Percentiles rank a stretch among this genome's conserved stretches.
Conservation (phyloP, 75 land plant species). For the Cunninghamia lanceolata region DNA sequence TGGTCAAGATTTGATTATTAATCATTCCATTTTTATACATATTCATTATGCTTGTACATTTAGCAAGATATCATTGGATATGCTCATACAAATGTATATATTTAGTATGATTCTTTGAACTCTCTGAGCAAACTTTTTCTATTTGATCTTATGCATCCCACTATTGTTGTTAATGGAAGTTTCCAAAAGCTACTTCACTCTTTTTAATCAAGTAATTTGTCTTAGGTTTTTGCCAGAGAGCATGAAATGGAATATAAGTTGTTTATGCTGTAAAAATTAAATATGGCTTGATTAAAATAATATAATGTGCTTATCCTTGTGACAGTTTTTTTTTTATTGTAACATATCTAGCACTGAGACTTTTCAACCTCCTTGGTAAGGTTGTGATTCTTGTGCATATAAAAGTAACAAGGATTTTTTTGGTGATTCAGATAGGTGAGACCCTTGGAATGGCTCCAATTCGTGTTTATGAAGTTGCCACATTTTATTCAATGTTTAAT, state of each 20-base stretch:
- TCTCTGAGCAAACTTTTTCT: neutral
- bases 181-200: neutral
- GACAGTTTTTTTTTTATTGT: neutral
- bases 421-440: conserved; percentile 69
- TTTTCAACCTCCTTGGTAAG: neutral
- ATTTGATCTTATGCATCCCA: neutral
- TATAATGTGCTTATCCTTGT: neutral
- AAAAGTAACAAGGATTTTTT: neutral
- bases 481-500: conserved; percentile 98
- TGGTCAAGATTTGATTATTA: neutral
- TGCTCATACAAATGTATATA: neutral
- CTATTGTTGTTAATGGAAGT: neutral
- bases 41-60: neutral
- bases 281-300: neutral
- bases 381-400: neutral
- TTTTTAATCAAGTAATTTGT: neutral
- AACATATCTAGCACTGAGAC: neutral
- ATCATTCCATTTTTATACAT: neutral
- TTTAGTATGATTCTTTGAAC: neutral
- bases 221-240: neutral
- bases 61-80: neutral
- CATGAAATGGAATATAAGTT: neutral
- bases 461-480: conserved; percentile 97
- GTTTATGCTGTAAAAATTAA: neutral
- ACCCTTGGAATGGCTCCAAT: conserved; percentile 89